Percentiles rank a stretch among this genome's conserved stretches.
Evolutionary conservation across 441 rosid species (phyloP).

Genomic region (Sinapis alba): DNA sequence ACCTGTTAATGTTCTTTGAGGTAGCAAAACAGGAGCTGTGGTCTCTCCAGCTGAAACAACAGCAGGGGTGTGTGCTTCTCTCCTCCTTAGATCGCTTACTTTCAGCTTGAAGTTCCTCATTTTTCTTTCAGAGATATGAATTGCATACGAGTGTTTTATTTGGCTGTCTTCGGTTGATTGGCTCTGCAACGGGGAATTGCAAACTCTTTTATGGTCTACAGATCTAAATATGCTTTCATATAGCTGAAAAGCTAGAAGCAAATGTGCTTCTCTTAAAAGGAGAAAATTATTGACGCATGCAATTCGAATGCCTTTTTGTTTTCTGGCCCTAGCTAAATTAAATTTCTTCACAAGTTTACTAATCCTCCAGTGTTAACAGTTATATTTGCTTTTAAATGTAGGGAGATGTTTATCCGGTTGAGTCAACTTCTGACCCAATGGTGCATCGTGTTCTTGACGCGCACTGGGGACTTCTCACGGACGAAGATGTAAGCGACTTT

Average conservation of each 20-base stretch:
- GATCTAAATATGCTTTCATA: constrained; percentile 16
- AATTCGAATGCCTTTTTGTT: neutral
- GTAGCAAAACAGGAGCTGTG: constrained; percentile 46
- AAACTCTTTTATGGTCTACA: constrained; percentile 11
- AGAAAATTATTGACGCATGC: constrained; percentile 17
- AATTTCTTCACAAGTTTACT: constrained; percentile 1
- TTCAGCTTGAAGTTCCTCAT: neutral
- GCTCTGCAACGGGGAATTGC: no score
- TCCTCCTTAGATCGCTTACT: constrained; percentile 29
- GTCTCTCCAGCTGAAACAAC: constrained; percentile 47
- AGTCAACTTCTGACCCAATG: constrained; percentile 55
- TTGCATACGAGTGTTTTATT: constrained; percentile 1
- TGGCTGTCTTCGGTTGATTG: constrained; percentile 14
- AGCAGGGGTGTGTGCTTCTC: constrained; percentile 59
- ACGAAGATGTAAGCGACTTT: constrained; percentile 73
- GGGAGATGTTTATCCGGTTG: constrained; percentile 99
- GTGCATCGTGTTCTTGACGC: constrained; percentile 88
- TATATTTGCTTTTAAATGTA: constrained; percentile 37
- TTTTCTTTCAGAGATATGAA: constrained; percentile 9
- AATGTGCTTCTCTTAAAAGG: neutral
- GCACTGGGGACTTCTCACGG: constrained; percentile 95
- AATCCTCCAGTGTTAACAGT: constrained; percentile 4
- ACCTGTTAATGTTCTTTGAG: constrained; percentile 47
- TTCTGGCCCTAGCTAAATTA: neutral
- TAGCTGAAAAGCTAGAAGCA: constrained; percentile 7